phyloP scores from a whole-genome alignment of 1,139 yeast genomes.

The Hyphopichia buzzinii region DNA sequence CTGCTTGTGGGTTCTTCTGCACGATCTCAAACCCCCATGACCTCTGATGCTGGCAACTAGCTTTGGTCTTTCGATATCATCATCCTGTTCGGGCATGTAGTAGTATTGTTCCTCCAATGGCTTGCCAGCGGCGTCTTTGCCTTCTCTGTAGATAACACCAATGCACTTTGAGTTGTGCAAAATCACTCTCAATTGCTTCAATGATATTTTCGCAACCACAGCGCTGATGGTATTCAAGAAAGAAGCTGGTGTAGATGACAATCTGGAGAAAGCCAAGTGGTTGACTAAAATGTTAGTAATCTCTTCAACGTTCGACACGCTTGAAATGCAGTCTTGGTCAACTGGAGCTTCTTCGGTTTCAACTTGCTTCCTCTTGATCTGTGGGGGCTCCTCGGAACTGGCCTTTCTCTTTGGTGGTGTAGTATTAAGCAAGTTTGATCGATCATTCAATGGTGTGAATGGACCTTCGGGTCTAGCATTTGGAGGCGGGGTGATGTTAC shows the following conservation, averaged over 20 bases:
- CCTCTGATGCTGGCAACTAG: conserved; percentile 80
- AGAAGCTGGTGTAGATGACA: conserved; percentile 81
- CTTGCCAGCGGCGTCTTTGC: conserved; percentile 96
- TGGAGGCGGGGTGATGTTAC: conserved; percentile 3
- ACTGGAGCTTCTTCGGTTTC: conserved; percentile 16
- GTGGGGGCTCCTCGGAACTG: conserved; percentile 27
- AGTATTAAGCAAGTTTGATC: conserved; percentile 19
- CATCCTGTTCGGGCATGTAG: conserved; percentile 80
- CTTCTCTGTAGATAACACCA: conserved; percentile 82
- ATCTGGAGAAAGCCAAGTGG: conserved; percentile 85
- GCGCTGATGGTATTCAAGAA: conserved; percentile 61
- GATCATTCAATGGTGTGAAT: conserved; percentile 24
- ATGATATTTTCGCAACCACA: conserved; percentile 40
- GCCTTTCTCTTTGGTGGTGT: conserved; percentile 24
- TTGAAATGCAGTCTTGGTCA: conserved; percentile 25
- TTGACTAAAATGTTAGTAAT: conserved; percentile 68
- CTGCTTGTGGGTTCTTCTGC: conserved; percentile 93
- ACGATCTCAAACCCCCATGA: conserved; percentile 75
- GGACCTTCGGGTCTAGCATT: conserved; percentile 11
- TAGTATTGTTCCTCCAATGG: conserved; percentile 91
- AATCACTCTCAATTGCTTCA: conserved; percentile 51
- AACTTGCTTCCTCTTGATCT: conserved; percentile 9
- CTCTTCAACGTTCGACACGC: conserved; percentile 45
- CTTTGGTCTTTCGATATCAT: conserved; percentile 62
- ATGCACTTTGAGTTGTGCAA: conserved; percentile 54